Conservation (phyloP, 192 early-diverging fungal genomes). For the Paraglomus brasilianum region DNA sequence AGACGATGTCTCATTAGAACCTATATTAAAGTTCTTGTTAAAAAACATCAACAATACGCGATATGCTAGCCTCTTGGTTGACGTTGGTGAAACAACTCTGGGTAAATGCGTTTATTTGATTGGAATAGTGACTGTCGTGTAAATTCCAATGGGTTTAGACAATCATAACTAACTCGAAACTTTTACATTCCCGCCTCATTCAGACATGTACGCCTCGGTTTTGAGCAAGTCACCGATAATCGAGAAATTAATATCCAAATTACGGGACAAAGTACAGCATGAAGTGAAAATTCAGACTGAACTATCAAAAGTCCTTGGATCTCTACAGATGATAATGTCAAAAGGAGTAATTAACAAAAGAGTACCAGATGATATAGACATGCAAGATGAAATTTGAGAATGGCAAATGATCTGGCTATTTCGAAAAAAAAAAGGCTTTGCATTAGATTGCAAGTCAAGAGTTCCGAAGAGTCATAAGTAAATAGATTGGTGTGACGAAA, state of each 20-base stretch:
- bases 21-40: conserved; percentile 78
- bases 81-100: conserved; percentile 72
- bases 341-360: too few relatives aligned
- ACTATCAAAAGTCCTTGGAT: conserved; percentile 73
- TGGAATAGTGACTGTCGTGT: too few relatives aligned
- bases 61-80: conserved; percentile 74
- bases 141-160: too few relatives aligned
- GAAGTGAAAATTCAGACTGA: conserved; percentile 82
- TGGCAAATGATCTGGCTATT: too few relatives aligned
- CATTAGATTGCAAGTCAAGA: too few relatives aligned
- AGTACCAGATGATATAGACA: too few relatives aligned
- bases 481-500: too few relatives aligned
- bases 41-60: conserved; percentile 79
- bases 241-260: conserved; percentile 68
- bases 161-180: too few relatives aligned
- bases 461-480: too few relatives aligned
- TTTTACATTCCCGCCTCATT: too few relatives aligned
- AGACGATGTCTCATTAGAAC: conserved; percentile 84
- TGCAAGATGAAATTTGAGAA: too few relatives aligned
- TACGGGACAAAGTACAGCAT: conserved; percentile 69
- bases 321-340: conserved; percentile 87
- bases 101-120: conserved; percentile 47
- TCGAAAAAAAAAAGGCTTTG: too few relatives aligned
- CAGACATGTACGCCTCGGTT: conserved; percentile 82
- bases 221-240: conserved; percentile 78